A percentile compares a stretch with the other conserved stretches of the same genome.
phyloP scores from a whole-genome alignment of 202 grass and related monocot genomes.

The Tripidium arundinaceum region DNA sequence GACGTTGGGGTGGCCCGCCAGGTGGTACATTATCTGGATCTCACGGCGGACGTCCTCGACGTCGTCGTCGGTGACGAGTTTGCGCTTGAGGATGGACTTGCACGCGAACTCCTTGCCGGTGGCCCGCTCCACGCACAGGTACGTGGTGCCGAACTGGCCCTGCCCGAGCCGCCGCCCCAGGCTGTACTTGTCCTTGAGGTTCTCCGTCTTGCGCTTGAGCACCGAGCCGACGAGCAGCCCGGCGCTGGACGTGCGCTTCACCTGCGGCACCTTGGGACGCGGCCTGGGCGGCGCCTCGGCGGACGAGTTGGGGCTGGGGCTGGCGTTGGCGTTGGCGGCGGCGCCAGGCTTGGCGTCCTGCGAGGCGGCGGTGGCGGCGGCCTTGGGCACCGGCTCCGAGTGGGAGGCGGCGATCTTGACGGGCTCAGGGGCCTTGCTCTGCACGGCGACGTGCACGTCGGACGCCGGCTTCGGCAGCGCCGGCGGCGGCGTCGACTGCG shows the following conservation, averaged over 20 bases:
- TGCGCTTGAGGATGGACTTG: conserved; percentile 96
- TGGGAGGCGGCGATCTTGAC: conserved; percentile 46
- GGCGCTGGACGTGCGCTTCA: conserved; percentile 75
- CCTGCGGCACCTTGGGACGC: conserved; percentile 42
- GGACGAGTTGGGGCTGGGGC: background rate
- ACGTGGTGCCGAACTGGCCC: conserved; percentile 95
- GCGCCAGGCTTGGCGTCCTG: background rate
- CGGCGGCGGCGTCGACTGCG: background rate
- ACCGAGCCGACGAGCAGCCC: conserved; percentile 71
- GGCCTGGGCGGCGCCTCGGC: conserved; percentile 23
- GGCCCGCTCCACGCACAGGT: conserved; percentile 77
- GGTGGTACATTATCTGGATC: conserved; percentile 99
- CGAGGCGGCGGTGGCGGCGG: background rate
- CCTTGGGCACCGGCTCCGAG: background rate
- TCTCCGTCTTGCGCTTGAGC: conserved; percentile 82
- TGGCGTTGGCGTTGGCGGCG: background rate
- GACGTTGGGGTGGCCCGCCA: conserved; percentile 75
- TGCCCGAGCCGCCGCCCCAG: conserved; percentile 81
- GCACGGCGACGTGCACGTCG: conserved; percentile 3
- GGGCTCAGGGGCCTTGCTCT: conserved; percentile 66
- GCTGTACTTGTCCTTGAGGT: conserved; percentile 90
- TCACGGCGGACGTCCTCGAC: conserved; percentile 95
- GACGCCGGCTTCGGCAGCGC: background rate
- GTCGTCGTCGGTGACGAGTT: conserved; percentile 87
- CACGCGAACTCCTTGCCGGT: conserved; percentile 76